Evolutionary conservation across 2,329 filamentous ascomycete genomes (phyloP).

Genomic region (Hypoxylon sp.): DNA sequence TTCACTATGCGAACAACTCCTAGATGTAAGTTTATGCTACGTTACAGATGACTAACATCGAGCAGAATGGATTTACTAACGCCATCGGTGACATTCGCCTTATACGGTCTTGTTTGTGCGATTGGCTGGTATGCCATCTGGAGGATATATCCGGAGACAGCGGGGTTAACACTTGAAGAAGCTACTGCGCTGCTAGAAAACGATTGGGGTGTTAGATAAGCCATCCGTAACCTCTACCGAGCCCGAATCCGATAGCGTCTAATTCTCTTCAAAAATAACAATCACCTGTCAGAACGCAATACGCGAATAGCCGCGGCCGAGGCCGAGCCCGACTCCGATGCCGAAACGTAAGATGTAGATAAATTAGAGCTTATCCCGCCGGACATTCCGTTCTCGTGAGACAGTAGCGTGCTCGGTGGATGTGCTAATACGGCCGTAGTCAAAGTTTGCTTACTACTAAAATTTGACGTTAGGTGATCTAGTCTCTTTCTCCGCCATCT

Average conservation of each 20-base stretch:
- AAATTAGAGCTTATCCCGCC: conserved; percentile 22
- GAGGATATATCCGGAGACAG: conserved; percentile 88
- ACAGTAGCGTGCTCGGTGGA: conserved; percentile 1
- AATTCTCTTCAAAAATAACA: neutral
- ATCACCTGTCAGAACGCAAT: neutral
- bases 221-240: neutral
- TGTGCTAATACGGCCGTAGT: conserved; percentile 16
- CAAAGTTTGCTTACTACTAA: conserved; percentile 17
- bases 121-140: conserved; percentile 78
- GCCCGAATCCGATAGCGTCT: neutral
- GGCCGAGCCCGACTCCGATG: conserved; percentile 1
- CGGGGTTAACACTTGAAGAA: conserved; percentile 84
- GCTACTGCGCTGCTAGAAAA: conserved; percentile 78
- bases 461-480: neutral
- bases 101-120: conserved; percentile 82
- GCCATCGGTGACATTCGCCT: conserved; percentile 81
- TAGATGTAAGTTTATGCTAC: neutral
- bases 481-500: neutral
- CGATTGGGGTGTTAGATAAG: conserved; percentile 77
- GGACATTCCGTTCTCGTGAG: conserved; percentile 14
- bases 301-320: conserved; percentile 21
- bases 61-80: conserved; percentile 65
- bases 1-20: neutral
- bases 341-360: conserved; percentile 3
- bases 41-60: conserved; percentile 20